These are phyloP conservation scores for Eudorina sp. DNA, from an alignment of 139 green algal species.

Conservation along the genomic window DNA sequence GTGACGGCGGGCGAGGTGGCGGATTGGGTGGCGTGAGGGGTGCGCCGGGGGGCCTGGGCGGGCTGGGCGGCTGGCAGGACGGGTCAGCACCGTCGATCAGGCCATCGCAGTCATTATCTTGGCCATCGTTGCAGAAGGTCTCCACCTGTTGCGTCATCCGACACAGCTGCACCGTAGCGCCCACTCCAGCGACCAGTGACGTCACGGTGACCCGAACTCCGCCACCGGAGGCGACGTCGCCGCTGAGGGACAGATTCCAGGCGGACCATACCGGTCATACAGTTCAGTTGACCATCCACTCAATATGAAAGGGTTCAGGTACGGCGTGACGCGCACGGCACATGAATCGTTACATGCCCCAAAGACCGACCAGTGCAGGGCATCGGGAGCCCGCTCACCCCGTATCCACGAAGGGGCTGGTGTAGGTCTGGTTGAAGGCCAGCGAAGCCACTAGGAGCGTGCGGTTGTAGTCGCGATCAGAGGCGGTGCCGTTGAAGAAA, in stretches of 20 bases:
- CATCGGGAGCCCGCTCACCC: too few relatives aligned
- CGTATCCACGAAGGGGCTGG: neutral
- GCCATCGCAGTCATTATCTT: conserved; percentile 30
- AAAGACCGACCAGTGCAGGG: too few relatives aligned
- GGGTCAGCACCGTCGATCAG: neutral
- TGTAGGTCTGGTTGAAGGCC: neutral
- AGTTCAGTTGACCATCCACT: too few relatives aligned
- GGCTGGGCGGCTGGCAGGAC: neutral
- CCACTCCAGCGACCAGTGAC: neutral
- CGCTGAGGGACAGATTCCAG: neutral
- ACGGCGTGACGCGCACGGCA: too few relatives aligned
- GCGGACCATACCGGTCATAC: too few relatives aligned
- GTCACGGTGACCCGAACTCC: neutral
- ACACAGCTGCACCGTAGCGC: conserved; percentile 12
- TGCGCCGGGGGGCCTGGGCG: neutral
- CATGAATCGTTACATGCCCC: too few relatives aligned
- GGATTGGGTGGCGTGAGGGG: neutral
- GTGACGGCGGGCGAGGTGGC: neutral
- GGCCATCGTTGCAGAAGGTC: neutral
- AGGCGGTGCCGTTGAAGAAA: conserved; percentile 35
- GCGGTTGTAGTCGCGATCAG: conserved; percentile 28
- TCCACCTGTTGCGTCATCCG: neutral
- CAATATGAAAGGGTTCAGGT: too few relatives aligned
- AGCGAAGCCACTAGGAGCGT: conserved; percentile 10
- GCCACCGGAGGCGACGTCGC: neutral